phyloP scores from a whole-genome alignment of 805 yeast species.

The Candida pseudoglaebosa region DNA sequence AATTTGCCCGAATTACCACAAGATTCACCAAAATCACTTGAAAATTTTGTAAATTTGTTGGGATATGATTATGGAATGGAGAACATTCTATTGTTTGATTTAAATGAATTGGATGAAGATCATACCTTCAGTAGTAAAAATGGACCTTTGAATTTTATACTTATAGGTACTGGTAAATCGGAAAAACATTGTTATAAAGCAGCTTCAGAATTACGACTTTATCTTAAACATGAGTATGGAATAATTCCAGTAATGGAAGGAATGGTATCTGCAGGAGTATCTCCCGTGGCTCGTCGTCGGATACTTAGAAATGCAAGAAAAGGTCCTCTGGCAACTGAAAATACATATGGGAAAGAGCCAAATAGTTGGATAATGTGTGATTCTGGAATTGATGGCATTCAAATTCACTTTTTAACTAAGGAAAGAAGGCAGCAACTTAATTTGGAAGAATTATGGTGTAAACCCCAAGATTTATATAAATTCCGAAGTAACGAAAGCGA shows the following conservation, averaged over 20 bases:
- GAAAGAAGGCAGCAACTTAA: conserved; percentile 65
- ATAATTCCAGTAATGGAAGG: conserved; percentile 65
- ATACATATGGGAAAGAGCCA: conserved; percentile 51
- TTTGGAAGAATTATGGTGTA: conserved; percentile 66
- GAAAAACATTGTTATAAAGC: conserved; percentile 73
- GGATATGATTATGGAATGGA: conserved; percentile 61
- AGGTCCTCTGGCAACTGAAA: conserved; percentile 48
- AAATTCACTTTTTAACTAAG: conserved; percentile 68
- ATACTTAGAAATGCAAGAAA: conserved; percentile 51
- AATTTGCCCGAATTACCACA: conserved; percentile 57
- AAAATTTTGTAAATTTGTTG: conserved; percentile 42
- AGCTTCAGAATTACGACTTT: conserved; percentile 51
- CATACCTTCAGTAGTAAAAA: conserved; percentile 28
- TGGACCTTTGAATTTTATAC: conserved; percentile 26
- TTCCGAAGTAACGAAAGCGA: conserved; percentile 12
- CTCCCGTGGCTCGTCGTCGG: conserved; percentile 34
- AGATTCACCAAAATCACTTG: conserved; percentile 51
- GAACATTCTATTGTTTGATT: conserved; percentile 62
- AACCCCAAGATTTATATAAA: conserved; percentile 31
- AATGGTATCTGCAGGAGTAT: conserved; percentile 52
- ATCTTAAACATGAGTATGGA: conserved; percentile 47
- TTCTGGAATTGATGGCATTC: conserved; percentile 56
- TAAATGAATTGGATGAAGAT: conserved; percentile 35
- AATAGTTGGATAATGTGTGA: conserved; percentile 86
- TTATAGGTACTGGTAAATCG: conserved; percentile 74